phyloP scores from a whole-genome alignment of 495 filamentous ascomycete species.

The Pyronema domesticum region DNA sequence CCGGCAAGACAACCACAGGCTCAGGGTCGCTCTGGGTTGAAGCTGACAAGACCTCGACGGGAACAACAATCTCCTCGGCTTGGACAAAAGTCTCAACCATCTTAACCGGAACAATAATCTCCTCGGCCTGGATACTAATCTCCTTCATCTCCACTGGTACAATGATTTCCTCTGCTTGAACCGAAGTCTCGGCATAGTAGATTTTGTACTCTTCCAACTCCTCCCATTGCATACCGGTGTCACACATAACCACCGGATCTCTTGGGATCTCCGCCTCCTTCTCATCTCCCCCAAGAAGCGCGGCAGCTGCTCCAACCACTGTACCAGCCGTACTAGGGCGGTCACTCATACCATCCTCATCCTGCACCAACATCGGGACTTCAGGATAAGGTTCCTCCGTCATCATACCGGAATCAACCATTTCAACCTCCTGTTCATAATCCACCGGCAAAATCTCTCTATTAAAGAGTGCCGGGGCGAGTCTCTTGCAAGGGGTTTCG shows the following conservation, averaged over 20 bases:
- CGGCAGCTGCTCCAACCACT: not conserved
- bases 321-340: not conserved
- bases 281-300: not conserved
- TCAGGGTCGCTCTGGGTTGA: not conserved
- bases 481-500: constrained; percentile 19
- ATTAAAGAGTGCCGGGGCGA: constrained; percentile 16
- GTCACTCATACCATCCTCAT: not conserved
- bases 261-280: not conserved
- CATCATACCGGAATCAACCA: constrained; percentile 76
- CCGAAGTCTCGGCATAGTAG: not conserved
- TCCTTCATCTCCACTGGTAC: not conserved
- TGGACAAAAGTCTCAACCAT: not conserved
- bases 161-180: constrained; percentile 7
- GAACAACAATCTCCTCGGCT: not conserved
- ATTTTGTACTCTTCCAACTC: constrained; percentile 1
- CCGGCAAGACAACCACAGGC: not conserved
- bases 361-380: constrained; percentile 26
- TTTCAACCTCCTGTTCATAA: constrained; percentile 25
- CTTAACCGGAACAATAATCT: not conserved
- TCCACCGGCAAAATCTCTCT: constrained; percentile 10
- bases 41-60: not conserved
- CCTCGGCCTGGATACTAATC: not conserved
- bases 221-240: not conserved
- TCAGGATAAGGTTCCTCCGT: constrained; percentile 45
- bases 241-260: not conserved